These are phyloP conservation scores for Rhamnella rubrinervis DNA, from an alignment of 331 rosid species.

Conservation along the genomic window DNA sequence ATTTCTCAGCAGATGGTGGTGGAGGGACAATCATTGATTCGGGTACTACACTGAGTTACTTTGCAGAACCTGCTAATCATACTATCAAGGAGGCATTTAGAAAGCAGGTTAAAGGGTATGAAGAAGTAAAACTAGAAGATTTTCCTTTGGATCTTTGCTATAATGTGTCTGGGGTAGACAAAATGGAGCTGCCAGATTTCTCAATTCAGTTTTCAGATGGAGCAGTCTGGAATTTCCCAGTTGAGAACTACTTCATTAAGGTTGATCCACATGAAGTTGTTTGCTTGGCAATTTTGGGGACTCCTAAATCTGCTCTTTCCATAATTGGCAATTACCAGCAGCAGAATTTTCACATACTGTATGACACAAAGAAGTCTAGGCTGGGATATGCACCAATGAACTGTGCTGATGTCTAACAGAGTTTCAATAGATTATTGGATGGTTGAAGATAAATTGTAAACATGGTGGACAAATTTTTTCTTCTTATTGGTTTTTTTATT, in stretches of 20 bases:
- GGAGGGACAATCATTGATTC: slow-evolving; percentile 97
- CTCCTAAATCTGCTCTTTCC: slow-evolving; percentile 66
- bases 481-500: slow-evolving; percentile 16
- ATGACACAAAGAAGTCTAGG: slow-evolving; percentile 83
- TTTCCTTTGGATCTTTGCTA: slow-evolving; percentile 82
- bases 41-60: slow-evolving; percentile 91
- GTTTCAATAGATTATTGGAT: slow-evolving; percentile 11
- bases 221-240: slow-evolving; percentile 89
- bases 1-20: slow-evolving; percentile 52
- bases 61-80: slow-evolving; percentile 80
- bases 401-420: slow-evolving; percentile 70
- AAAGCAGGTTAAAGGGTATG: slow-evolving; percentile 59
- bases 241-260: slow-evolving; percentile 82
- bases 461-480: slow-evolving; percentile 20
- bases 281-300: slow-evolving; percentile 82
- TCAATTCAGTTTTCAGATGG: slow-evolving; percentile 70
- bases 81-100: slow-evolving; percentile 65
- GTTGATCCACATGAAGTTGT: slow-evolving; percentile 59
- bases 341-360: slow-evolving; percentile 84
- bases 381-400: slow-evolving; percentile 86
- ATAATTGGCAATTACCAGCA: slow-evolving; percentile 99
- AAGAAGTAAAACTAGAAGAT: slow-evolving; percentile 38
- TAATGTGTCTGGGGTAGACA: slow-evolving; percentile 78
- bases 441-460: slow-evolving; percentile 37
- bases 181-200: slow-evolving; percentile 75